Evolutionary conservation across 2,329 filamentous ascomycete genomes (phyloP).

Genomic region (Talaromyces sp.): DNA sequence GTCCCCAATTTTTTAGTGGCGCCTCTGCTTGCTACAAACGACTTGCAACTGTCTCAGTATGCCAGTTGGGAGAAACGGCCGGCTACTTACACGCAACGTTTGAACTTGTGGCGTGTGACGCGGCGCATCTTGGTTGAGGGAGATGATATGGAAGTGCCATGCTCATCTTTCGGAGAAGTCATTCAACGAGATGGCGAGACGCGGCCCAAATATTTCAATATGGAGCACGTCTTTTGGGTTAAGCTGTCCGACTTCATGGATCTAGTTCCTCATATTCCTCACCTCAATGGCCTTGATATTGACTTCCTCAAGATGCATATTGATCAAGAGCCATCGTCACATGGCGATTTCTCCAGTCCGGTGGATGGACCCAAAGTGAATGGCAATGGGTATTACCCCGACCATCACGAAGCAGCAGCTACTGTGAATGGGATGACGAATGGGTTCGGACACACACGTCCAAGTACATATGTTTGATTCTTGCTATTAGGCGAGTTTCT

Average conservation of each 20-base stretch:
- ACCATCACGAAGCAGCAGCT: constrained; percentile 22
- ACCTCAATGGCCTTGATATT: constrained; percentile 44
- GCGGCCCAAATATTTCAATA: constrained; percentile 47
- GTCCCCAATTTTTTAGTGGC: constrained; percentile 50
- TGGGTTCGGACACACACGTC: constrained; percentile 34
- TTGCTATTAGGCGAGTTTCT: background rate
- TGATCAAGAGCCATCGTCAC: constrained; percentile 34
- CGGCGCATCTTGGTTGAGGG: constrained; percentile 45
- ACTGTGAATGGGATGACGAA: constrained; percentile 34
- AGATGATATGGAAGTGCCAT: constrained; percentile 36
- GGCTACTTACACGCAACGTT: constrained; percentile 42
- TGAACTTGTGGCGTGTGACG: constrained; percentile 48
- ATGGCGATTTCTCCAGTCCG: constrained; percentile 17
- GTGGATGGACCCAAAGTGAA: constrained; percentile 28
- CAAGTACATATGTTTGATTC: constrained; percentile 42
- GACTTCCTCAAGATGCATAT: constrained; percentile 42
- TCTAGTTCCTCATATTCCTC: constrained; percentile 47
- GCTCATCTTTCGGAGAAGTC: constrained; percentile 38
- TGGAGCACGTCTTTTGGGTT: constrained; percentile 53
- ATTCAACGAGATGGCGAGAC: constrained; percentile 43
- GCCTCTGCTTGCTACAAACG: constrained; percentile 48
- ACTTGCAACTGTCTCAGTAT: constrained; percentile 49
- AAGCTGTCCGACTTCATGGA: constrained; percentile 52
- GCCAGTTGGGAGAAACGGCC: constrained; percentile 46
- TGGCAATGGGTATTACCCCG: constrained; percentile 26